Base-by-base conservation (phyloP, 2,329 filamentous ascomycete genomes). In the Talaromyces albobiverticillius region DNA sequence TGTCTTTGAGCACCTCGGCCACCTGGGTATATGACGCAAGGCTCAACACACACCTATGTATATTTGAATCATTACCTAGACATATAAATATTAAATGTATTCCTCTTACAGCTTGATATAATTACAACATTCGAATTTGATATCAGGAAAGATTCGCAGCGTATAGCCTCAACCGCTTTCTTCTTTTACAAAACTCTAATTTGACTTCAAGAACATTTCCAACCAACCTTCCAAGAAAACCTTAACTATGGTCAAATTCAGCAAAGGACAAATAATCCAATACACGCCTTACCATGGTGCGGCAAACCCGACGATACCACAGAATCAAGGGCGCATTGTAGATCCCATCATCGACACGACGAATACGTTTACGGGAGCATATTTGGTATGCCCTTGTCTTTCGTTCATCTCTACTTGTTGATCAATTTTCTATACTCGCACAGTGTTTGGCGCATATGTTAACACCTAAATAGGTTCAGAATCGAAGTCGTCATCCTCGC, bases 291-390 rank as follows among this genome's bases (percentile, higher is more conserved):
- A 55, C 42, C 41, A 47, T 20, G 43, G 36, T 14, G 47, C 20
- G 36, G 36, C 48, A 22, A 42, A 46, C n/a, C 34, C 31, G 18
- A 13, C 13, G 22, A 41, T 29, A 8, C 42, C 31, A 22, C 32
- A 47, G 45, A 29, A 47, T 38, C 32, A 36, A n/a, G 46, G 47
- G 16, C 53, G 48, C 34, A 47, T 55, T 38, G 14, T 55, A 40
- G 53, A 55, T 18, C 42, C 53, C 23, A 51, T 55, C 10, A 31
- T 55, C 26, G 53, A 55, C 47, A 51, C 48, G 36, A 51, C 53
- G 11, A 55, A 55, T 42, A 46, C 53, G 3, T 55, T 55, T 18
- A 55, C 53, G 4, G 53, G 53, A 18, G 53, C 53, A 46, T 55
- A 55, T 29, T n/a, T 55, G 46, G 53, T 55, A 46, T 29, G n/a